Evolutionary conservation across 2,329 filamentous ascomycete species (phyloP).

Genomic region (Arthrobotrys musiformis): DNA sequence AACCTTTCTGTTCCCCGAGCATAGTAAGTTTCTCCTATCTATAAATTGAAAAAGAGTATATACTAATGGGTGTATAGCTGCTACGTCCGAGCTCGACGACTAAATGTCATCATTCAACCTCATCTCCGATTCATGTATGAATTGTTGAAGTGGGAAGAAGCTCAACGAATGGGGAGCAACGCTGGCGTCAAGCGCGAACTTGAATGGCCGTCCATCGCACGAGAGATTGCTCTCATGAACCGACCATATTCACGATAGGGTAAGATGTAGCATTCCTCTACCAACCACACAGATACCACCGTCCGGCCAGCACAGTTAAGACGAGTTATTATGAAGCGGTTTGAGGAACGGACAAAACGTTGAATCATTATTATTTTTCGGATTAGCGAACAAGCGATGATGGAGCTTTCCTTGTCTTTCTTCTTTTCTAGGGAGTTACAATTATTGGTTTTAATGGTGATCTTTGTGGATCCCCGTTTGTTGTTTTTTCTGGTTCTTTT

Average conservation of each 20-base stretch:
- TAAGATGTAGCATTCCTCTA: not conserved
- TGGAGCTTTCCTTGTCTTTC: not conserved
- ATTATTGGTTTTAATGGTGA: conserved; percentile 10
- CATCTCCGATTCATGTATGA: conserved; percentile 96
- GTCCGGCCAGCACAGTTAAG: conserved; percentile 13
- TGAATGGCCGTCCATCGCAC: conserved; percentile 87
- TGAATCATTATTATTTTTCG: conserved; percentile 7
- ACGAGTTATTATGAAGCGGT: not conserved
- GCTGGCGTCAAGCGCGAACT: conserved; percentile 76
- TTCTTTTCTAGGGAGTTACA: conserved; percentile 3
- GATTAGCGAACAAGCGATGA: conserved; percentile 18
- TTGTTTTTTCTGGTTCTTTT: conserved; percentile 24
- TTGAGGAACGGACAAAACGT: conserved; percentile 17
- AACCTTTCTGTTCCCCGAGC: conserved; percentile 86
- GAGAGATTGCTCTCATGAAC: conserved; percentile 96
- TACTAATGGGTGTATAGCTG: conserved; percentile 67
- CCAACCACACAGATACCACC: not conserved
- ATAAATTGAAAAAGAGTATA: conserved; percentile 48
- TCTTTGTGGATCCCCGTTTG: not conserved
- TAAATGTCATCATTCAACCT: conserved; percentile 98
- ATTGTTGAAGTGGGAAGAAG: conserved; percentile 93
- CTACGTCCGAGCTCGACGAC: conserved; percentile 87
- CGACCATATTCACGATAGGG: conserved; percentile 81
- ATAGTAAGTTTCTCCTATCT: conserved; percentile 69
- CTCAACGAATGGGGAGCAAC: conserved; percentile 69